Base-by-base conservation (phyloP, 176 grass and related monocot genomes). In the Phoenix roebelenii region DNA sequence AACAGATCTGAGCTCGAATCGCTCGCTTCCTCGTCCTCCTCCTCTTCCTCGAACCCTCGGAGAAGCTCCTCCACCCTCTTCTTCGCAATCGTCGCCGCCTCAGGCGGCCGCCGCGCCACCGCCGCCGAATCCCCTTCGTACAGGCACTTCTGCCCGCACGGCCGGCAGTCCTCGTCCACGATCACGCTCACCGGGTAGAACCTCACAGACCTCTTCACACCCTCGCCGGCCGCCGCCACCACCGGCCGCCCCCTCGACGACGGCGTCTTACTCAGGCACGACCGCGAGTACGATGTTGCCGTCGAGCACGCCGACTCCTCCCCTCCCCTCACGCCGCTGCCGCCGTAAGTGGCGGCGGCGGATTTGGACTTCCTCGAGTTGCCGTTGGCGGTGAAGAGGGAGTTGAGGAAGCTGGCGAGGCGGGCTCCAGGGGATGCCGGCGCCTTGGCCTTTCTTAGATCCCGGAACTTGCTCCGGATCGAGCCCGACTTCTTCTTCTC, bases 1-100 rank as follows among this genome's bases (percentile, higher is more conserved):
- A 98, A 98, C 50, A 98, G 84, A 81, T 98, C 88, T 16, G 93
- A 98, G 79, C 93, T 98, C 52, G 93, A 85, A 83, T 92, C 87
- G 79, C 93, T 98, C 61, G 65, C 79, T 0, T 82, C 85, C 14
- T 82, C 82, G 32, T 82, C 83, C 5, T 89, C 83, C 5, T 89
- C 85, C 0, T 88, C 93, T 66, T 85, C 58, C 24, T 88, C 92
- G 29, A 82, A 76, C 72, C 79, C 68, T 12, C 80, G 70, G 52
- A 85, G 74, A 55, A 98, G 79, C 73, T 76, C 76, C 70, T 67
- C 73, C 69, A 78, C 73, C 57, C 75, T 83, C 22, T 70, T 82
- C 65, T 64, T 75, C 18, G 74, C 77, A 54, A 68, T 78, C 64
- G 62, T 58, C 55, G 68, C 52, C 4, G 59, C 74, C 63, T 67